These are phyloP conservation scores for Pseudoscleropodium purum DNA, from an alignment of 225 moss, liverwort and hornwort species.

Conservation along the genomic window DNA sequence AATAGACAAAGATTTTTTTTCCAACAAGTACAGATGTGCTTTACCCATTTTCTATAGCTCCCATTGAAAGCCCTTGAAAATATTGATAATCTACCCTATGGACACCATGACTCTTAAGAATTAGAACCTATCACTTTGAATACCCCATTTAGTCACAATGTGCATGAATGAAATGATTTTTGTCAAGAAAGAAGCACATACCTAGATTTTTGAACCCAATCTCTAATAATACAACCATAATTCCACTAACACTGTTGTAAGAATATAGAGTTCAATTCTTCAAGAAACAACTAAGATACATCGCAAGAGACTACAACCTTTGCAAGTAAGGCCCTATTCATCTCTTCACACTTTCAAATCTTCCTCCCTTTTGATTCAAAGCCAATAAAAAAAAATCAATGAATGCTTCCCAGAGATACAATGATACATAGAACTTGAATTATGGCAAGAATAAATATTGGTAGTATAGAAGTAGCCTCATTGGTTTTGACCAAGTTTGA, in stretches of 20 bases:
- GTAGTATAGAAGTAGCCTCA: background rate
- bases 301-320: background rate
- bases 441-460: background rate
- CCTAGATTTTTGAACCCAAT: background rate
- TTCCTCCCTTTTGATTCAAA: background rate
- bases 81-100: background rate
- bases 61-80: background rate
- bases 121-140: background rate
- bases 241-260: background rate
- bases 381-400: background rate
- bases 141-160: background rate
- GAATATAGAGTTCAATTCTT: rapidly evolving
- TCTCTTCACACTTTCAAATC: background rate
- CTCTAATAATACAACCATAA: background rate
- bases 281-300: background rate
- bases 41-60: background rate
- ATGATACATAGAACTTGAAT: background rate
- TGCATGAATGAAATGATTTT: background rate
- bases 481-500: background rate
- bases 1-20: background rate
- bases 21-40: background rate
- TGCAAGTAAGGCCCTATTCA: background rate
- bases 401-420: background rate
- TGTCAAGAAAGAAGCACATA: background rate
- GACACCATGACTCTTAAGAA: background rate